Percentiles rank a stretch among this genome's conserved stretches.
phyloP scores from a whole-genome alignment of 202 grass and related monocot species.

The Bolboschoenoplectus hybrid region DNA sequence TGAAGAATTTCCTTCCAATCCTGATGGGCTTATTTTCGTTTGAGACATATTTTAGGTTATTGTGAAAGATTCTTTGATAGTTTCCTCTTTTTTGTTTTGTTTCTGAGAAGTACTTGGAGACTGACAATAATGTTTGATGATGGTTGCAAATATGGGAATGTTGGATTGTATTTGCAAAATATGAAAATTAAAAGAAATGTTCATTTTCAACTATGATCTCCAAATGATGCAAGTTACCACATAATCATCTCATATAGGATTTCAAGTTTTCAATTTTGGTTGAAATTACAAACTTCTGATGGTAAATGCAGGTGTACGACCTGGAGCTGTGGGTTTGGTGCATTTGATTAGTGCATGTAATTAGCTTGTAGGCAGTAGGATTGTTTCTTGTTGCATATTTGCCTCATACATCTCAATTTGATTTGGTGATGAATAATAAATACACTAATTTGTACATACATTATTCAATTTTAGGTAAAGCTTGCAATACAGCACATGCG shows the following conservation, averaged over 20 bases:
- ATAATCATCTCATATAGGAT: conserved; percentile 14
- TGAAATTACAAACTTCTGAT: not conserved
- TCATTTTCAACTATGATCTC: not conserved
- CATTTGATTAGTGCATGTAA: not conserved
- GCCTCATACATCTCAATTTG: not conserved
- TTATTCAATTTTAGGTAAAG: conserved; percentile 67
- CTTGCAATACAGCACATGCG: conserved; percentile 99
- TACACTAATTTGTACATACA: conserved; percentile 44
- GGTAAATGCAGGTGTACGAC: conserved; percentile 2
- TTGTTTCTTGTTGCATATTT: conserved; percentile 6
- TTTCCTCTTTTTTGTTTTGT: not conserved
- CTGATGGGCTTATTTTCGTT: not conserved
- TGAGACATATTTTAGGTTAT: not conserved
- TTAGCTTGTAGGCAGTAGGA: conserved; percentile 1
- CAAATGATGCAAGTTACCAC: not conserved
- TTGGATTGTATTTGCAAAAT: not conserved
- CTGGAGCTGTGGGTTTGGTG: not conserved
- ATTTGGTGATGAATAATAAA: not conserved
- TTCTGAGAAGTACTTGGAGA: not conserved
- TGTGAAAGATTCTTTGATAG: not conserved
- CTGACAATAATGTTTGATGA: conserved; percentile 17
- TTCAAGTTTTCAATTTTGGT: not conserved
- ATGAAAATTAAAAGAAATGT: not conserved
- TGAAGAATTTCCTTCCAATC: not conserved
- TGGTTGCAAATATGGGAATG: conserved; percentile 12